Percentiles rank a stretch among this genome's conserved stretches.
These are phyloP conservation scores for Lasiodiplodia hormozganensis DNA, from an alignment of 2,329 filamentous ascomycete species.

Conservation along the genomic window DNA sequence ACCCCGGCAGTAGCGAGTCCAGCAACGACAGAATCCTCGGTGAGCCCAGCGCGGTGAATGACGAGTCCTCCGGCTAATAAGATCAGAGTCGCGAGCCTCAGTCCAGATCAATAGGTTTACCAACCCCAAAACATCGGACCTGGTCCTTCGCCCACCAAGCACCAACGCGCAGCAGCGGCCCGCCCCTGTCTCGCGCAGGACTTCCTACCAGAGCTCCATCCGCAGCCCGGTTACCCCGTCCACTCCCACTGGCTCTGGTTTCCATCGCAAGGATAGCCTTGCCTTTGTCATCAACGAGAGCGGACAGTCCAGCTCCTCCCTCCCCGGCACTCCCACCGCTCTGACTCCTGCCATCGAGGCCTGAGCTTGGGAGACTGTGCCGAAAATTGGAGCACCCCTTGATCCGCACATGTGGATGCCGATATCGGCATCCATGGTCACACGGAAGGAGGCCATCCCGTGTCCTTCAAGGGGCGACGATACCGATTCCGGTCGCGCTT, in stretches of 20 bases:
- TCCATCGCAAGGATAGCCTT: conserved; percentile 28
- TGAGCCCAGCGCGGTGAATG: conserved; percentile 25
- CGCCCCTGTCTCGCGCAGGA: conserved; percentile 15
- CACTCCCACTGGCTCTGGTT: conserved; percentile 13
- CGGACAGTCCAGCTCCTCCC: conserved; percentile 18
- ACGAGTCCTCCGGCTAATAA: conserved; percentile 29
- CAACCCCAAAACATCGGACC: conserved; percentile 5
- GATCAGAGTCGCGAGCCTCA: conserved; percentile 28
- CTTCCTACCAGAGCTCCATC: conserved; percentile 18
- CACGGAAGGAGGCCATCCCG: not conserved
- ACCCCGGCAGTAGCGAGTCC: conserved; percentile 11
- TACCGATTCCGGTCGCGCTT: not conserved
- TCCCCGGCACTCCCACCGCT: conserved; percentile 12
- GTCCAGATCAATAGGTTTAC: conserved; percentile 2
- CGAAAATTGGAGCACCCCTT: conserved; percentile 21
- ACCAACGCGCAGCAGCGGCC: conserved; percentile 20
- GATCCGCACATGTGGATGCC: conserved; percentile 3
- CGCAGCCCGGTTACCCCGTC: conserved; percentile 6
- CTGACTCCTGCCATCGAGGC: conserved; percentile 28
- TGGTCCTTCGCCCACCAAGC: conserved; percentile 25
- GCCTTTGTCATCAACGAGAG: conserved; percentile 29
- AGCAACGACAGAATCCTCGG: conserved; percentile 27
- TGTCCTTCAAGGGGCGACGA: not conserved
- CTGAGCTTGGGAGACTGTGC: not conserved
- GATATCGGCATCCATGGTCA: conserved; percentile 15